A percentile compares a stretch with the other conserved stretches of the same genome.
These are phyloP conservation scores for Ajuga chamaepitys DNA, from an alignment of 257 asterid species.

Conservation along the genomic window DNA sequence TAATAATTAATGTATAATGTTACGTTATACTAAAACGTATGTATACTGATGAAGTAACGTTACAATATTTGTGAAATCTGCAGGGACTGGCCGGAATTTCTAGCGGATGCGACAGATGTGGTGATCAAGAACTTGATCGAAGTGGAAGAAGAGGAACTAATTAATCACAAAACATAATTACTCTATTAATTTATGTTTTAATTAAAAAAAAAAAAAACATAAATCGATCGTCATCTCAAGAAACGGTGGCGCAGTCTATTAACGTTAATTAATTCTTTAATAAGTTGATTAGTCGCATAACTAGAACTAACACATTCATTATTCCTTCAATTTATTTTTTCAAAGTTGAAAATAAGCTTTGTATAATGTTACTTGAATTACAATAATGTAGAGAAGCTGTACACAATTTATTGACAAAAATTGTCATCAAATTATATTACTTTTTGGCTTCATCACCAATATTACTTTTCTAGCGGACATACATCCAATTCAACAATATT, in stretches of 20 bases:
- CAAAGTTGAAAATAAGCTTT: neutral
- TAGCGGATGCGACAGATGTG: slow-evolving; percentile 52
- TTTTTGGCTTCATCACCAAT: no score
- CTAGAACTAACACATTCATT: slow-evolving; percentile 1
- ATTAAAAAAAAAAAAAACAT: no score
- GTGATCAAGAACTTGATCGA: slow-evolving; percentile 71
- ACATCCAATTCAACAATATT: no score
- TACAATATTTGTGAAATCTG: neutral
- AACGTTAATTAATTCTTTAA: neutral
- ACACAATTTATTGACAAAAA: no score
- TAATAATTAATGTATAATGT: no score
- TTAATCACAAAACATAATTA: neutral
- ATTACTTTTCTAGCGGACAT: no score
- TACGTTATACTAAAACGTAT: no score
- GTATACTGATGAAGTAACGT: no score
- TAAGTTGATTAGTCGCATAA: slow-evolving; percentile 18
- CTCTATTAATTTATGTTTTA: neutral
- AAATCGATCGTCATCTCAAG: no score
- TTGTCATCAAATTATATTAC: no score
- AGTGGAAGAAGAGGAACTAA: slow-evolving; percentile 40
- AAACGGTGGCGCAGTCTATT: no score
- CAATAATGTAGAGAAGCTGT: neutral
- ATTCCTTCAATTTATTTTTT: neutral
- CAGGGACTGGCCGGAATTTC: slow-evolving; percentile 80
- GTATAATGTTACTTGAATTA: neutral